Evolutionary conservation across 2,329 filamentous ascomycete genomes (phyloP), one percentile per base, ranked within the genome.

Genomic region (Fusarium sp.): DNA sequence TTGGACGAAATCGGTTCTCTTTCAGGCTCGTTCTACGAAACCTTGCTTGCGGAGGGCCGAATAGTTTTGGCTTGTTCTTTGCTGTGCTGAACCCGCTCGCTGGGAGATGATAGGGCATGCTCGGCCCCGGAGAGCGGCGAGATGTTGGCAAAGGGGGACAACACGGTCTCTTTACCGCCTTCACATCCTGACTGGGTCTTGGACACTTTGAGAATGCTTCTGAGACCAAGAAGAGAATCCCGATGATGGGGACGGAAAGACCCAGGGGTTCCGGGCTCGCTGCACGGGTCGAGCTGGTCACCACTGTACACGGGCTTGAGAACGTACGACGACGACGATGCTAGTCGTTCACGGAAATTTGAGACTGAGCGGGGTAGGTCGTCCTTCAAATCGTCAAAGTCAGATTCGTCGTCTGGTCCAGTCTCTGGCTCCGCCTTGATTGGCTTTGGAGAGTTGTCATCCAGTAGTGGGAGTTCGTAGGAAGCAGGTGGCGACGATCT

Each of bases 301-400:
- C 70, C 68, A n/a, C 65, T 71, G 30, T 73, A 73, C 7, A 67
- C 54, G 16, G 70, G 70, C 28, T 73, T 60, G 11, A 73, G 60
- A 11, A 46, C 31, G 60, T 73, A 73, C 5, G 62, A 16, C 12
- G 23, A 18, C 15, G 44, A 39, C 7, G 50, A 46, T 7, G 59
- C 34, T 7, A 30, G 30, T 2, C 12, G 43, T 6, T 53, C 41
- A 9, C 64, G 13, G 10, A 37, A 31, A 12, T 31, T 51, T 8
- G 34, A 53, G 18, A 56, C 37, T 13, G 56, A 39, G 8, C 16
- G 51, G 18, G 16, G 30, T 15, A 28, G 36, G 10, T 60, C 30
- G 3, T 16, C 27, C 6, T 31, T 23, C 18, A 23, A 36, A 3
- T 6, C 8, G 16, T 28, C 8, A 4, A 4, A 13, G 10, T 15